Percentiles rank a stretch among this genome's conserved stretches.
These are phyloP conservation scores for Boletus rubroflammeus DNA, from an alignment of 768 basidiomycete species.

Conservation along the genomic window DNA sequence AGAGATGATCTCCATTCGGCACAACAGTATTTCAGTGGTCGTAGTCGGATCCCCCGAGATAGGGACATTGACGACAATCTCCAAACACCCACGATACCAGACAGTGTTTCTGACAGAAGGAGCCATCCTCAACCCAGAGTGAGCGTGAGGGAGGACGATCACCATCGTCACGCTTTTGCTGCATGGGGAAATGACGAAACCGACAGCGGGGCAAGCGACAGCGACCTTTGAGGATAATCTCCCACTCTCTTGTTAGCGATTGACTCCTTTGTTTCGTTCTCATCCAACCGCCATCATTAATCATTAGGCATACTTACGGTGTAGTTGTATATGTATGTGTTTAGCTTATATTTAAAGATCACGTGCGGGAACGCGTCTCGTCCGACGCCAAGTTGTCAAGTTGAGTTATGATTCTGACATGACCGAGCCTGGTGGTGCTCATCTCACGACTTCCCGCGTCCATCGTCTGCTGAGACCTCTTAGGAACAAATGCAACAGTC, in stretches of 20 bases:
- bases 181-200: conserved; percentile 89
- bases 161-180: conserved; percentile 62
- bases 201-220: conserved; percentile 79
- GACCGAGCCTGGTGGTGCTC: conserved; percentile 20
- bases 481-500: conserved; percentile 41
- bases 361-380: conserved; percentile 16
- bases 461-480: conserved; percentile 47
- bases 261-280: conserved; percentile 4
- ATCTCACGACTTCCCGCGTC: conserved; percentile 39
- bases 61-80: conserved; percentile 55
- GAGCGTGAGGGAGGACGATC: conserved; percentile 20
- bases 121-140: conserved; percentile 9
- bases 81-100: conserved; percentile 60
- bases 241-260: not conserved
- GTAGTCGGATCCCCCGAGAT: conserved; percentile 58
- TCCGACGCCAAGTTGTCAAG: not conserved
- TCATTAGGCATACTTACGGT: too few species aligned
- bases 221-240: conserved; percentile 37
- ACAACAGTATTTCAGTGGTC: conserved; percentile 38
- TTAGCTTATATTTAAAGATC: not conserved
- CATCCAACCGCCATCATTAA: not conserved
- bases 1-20: conserved; percentile 50
- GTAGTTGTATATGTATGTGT: conserved; percentile 5
- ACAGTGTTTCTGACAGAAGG: conserved; percentile 18
- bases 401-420: conserved; percentile 10